Evolutionary conservation across 176 grass and related monocot species (phyloP).

Genomic region (Pontederia crassipes): DNA sequence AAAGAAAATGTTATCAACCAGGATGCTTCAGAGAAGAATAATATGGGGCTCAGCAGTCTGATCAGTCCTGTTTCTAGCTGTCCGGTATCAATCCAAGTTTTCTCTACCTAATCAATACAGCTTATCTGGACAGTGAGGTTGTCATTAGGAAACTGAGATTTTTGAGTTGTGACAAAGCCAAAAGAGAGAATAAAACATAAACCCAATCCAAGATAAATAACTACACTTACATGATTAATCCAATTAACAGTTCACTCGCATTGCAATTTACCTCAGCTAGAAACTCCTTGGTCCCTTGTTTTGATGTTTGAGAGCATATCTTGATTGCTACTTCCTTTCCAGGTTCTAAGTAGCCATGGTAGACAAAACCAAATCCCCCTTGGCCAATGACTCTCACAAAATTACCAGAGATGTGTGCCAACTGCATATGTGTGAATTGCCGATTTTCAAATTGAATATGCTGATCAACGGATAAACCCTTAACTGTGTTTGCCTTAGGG

Average conservation of each 20-base stretch:
- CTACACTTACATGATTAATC: too few relatives aligned
- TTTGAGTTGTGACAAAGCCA: too few relatives aligned
- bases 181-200: too few relatives aligned
- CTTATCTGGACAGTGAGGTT: too few relatives aligned
- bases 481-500: neutral
- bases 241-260: too few relatives aligned
- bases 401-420: slow-evolving; percentile 35
- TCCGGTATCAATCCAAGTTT: too few relatives aligned
- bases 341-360: slow-evolving; percentile 35
- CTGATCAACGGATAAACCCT: neutral
- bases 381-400: slow-evolving; percentile 35
- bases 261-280: slow-evolving; percentile 35
- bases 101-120: too few relatives aligned
- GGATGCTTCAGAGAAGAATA: neutral
- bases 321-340: slow-evolving; percentile 51
- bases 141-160: too few relatives aligned
- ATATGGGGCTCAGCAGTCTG: too few relatives aligned
- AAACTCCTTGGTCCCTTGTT: slow-evolving; percentile 44
- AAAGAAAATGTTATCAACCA: neutral
- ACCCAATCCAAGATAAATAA: too few relatives aligned
- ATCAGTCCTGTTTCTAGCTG: too few relatives aligned
- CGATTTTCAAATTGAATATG: neutral
- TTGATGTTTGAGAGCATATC: slow-evolving; percentile 29
- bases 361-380: slow-evolving; percentile 57
- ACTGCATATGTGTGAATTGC: neutral